Base-by-base conservation (phyloP, 768 basidiomycete genomes). In the Lactifluus volemus region DNA sequence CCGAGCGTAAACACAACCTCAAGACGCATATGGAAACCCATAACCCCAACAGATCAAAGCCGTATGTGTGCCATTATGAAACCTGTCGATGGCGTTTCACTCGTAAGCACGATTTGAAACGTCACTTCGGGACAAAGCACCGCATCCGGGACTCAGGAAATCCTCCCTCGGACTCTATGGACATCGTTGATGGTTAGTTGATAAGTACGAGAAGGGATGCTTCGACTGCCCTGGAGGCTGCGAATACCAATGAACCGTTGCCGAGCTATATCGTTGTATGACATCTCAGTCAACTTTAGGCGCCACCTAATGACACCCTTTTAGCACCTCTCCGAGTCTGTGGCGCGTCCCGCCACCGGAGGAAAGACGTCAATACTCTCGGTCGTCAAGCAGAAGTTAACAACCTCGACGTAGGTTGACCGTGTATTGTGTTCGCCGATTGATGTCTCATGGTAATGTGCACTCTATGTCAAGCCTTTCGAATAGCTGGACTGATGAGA, bases 11-110 rank as follows among this genome's bases (percentile, higher is more conserved):
- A 3, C 96, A 90, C 73, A 98, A 98, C 68, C 75, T 98, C 61
- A 98, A 98, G 78, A 95, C 93, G 0, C 94, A 97, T 72, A 85
- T 90, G 82, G 87, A 88, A 25, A 98, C 94, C 4, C 94, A 98
- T 73, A 91, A 96, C 70, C 94, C 95, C 29, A 86, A 91, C 72
- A 81, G 95, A 63, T 75, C 86, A 53, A 98, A 95, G 76, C 92
- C 92, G 5, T 88, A 92, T 70, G 81, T 85, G 49, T 98, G 94
- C 73, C 88, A 87, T 45, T 89, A 96, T 2, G 25, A 25, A 25
- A 25, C 25, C 2, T 98, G 94, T 63, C 86, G 86, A 38, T 86
- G 94, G 58, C 90, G 90, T 19, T 98, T 98, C 74, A 92, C 89
- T 65, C 86, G 95, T 66, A 90, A 95, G 73, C 94, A 97, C 70